Conservation (phyloP, 1,284 basidiomycete species). For the Malassezia obtusa region DNA sequence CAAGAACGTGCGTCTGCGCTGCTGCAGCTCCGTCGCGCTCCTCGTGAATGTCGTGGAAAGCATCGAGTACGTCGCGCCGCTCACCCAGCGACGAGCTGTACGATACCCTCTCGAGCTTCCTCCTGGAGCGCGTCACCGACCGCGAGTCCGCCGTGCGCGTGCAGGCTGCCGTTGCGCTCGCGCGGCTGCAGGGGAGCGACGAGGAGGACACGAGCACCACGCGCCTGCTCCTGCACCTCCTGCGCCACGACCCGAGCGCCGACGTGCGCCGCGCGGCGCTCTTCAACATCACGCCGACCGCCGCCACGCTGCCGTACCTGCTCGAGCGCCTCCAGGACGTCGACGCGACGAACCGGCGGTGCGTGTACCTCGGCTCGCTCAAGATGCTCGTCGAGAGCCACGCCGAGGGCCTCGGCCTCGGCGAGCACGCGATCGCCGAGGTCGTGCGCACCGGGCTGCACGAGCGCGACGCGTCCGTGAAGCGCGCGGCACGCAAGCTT, state of each 20-base stretch:
- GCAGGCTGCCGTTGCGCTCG: constrained; percentile 73
- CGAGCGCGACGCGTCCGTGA: constrained; percentile 74
- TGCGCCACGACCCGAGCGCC: constrained; percentile 57
- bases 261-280: constrained; percentile 83
- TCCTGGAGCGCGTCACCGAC: constrained; percentile 72
- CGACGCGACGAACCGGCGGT: constrained; percentile 69
- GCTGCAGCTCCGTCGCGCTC: constrained; percentile 60
- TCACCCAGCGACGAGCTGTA: constrained; percentile 68
- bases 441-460: constrained; percentile 61
- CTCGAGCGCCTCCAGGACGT: constrained; percentile 75
- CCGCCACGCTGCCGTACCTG: constrained; percentile 57
- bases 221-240: constrained; percentile 61
- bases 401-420: constrained; percentile 25
- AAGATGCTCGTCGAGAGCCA: constrained; percentile 22
- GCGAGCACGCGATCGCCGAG: constrained; percentile 23
- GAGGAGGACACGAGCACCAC: constrained; percentile 54
- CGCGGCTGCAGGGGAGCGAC: constrained; percentile 64
- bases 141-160: constrained; percentile 74
- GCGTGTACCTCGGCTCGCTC: constrained; percentile 60
- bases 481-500: constrained; percentile 62
- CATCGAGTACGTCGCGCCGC: constrained; percentile 14
- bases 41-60: constrained; percentile 30
- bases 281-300: constrained; percentile 64
- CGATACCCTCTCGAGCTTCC: constrained; percentile 57
- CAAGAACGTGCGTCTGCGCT: constrained; percentile 74